Base-by-base conservation (phyloP, 306 rosid genomes). In the Lathyrus oleraceus region DNA sequence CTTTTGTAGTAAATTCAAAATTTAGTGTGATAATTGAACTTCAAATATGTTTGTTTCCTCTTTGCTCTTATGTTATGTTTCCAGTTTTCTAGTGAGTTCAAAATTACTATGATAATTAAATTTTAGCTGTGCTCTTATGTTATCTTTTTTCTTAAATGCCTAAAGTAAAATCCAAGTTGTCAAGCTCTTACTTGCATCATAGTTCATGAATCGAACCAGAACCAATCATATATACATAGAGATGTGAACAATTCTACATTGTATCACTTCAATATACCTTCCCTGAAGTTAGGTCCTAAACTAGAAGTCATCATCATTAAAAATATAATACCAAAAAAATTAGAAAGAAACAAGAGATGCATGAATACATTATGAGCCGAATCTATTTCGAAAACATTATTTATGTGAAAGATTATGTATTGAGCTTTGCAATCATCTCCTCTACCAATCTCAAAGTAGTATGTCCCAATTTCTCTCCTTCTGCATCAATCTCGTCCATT, bases 391-490 rank as follows among this genome's bases (percentile, higher is more conserved):
- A 10, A 51, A 40, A 20, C 52, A 53, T 19, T 48, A 39, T 35
- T 62, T 49, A 4, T 53, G 21, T 13, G 45, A 25, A n/a, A 62
- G 25, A 9, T 76, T 66, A 80, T 68, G 75, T 70, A 67, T 81
- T 75, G 65, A 91, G 89, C 79, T 85, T 91, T 20, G 96, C 89
- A 70, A 91, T 86, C 93, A 87, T 90, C 72, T 90, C 88, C 78
- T 87, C 94, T 14, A 90, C 89, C 80, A 85, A 61, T 64, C 82
- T 84, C 60, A 82, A 71, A 10, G 85, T 82, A 38, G 81, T 65
- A 38, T 78, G 93, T 23, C 65, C 81, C 38, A 87, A 80, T 60
- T 63, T 45, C 60, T 84, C 91, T 65, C 83, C 96, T 53, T 75
- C 86, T 5, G 85, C 83, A 61, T 91, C 97, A 53, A 91, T 88